These are phyloP conservation scores for Simmondsia chinensis DNA, from an alignment of 148 eudicot species.

Conservation along the genomic window DNA sequence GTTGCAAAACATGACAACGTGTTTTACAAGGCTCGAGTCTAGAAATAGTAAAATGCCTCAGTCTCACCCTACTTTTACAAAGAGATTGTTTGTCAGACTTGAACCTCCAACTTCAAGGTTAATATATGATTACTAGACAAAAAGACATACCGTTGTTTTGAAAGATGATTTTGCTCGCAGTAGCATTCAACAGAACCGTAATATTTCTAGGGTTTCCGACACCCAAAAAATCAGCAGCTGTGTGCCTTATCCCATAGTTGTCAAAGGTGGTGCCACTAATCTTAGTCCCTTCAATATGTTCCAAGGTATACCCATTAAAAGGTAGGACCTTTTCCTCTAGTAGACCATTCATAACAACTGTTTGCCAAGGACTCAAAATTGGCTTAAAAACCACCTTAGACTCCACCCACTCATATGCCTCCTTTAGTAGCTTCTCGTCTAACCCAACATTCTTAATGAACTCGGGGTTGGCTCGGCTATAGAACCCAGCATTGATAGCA, in stretches of 20 bases:
- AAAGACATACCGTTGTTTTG: slow-evolving; percentile 14
- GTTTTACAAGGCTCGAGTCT: too few relatives aligned
- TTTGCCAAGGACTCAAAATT: slow-evolving; percentile 28
- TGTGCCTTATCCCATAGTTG: slow-evolving; percentile 23
- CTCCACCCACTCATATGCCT: slow-evolving; percentile 36
- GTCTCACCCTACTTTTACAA: too few relatives aligned
- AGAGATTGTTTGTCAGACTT: too few relatives aligned
- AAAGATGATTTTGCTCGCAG: slow-evolving; percentile 23
- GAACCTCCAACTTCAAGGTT: too few relatives aligned
- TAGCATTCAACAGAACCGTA: slow-evolving; percentile 23
- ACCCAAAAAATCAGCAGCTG: slow-evolving; percentile 32
- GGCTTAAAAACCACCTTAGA: slow-evolving; percentile 27
- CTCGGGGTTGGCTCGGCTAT: slow-evolving; percentile 28
- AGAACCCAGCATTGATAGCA: slow-evolving; percentile 32
- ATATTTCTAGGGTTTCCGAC: slow-evolving; percentile 19
- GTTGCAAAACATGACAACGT: too few relatives aligned
- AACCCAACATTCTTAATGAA: slow-evolving; percentile 21
- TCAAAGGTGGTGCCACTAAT: slow-evolving; percentile 31
- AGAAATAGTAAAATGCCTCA: too few relatives aligned
- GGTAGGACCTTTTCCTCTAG: slow-evolving; percentile 32
- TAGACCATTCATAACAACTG: slow-evolving; percentile 22
- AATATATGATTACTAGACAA: background rate
- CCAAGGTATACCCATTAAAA: slow-evolving; percentile 29
- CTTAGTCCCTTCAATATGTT: slow-evolving; percentile 34
- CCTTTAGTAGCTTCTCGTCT: slow-evolving; percentile 27